Base-by-base conservation (phyloP, 2,329 filamentous ascomycete species). In the Ophiostoma tasmaniense region DNA sequence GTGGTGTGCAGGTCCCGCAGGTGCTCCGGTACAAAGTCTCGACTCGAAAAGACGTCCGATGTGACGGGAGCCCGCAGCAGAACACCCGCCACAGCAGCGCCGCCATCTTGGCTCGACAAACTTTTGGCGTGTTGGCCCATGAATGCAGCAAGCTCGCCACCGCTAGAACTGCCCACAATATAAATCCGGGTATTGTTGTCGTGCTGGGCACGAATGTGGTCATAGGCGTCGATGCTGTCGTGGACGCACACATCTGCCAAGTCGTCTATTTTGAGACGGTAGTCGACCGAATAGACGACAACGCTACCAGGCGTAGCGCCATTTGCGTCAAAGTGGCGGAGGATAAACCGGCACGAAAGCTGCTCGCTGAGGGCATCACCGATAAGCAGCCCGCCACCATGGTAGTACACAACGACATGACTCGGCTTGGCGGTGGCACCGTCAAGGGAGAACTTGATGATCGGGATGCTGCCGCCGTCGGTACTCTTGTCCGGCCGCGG, bases 341-440 rank as follows among this genome's bases (percentile, higher is more conserved):
- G 72, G 28, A 84, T 77, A 33, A 77, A 78, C 0, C 81, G 78
- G 72, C 81, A 83, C 1, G 80, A 79, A 1, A 83, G 74, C 64
- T 84, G 81, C 73, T 84, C 82, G 70, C 79, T 82, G 71, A 83
- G 81, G 1, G 81, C 79, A 67, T 83, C 81, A 13, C 82, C 82
- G 39, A 84, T 80, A 35, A 75, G 74, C 1, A 84, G 75, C 0
- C 81, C 81, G 17, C 82, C 82, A 11, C 82, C 82, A 71, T 84
- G 82, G 72, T 80, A 81, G 73, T 83, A 84, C 22, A 84, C 71
- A 13, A 82, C 73, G 7, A 79, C 71, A 3, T 75, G 70, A 6
- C 76, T 73, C 0, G 74, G 66, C 0, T 70, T 64, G 59, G 4
- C 35, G 14, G 0, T 37, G 39, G 28, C 22, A 1, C 55, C 14